Conservation (phyloP, 2,329 filamentous ascomycete genomes). For the Fusarium nygamai region DNA sequence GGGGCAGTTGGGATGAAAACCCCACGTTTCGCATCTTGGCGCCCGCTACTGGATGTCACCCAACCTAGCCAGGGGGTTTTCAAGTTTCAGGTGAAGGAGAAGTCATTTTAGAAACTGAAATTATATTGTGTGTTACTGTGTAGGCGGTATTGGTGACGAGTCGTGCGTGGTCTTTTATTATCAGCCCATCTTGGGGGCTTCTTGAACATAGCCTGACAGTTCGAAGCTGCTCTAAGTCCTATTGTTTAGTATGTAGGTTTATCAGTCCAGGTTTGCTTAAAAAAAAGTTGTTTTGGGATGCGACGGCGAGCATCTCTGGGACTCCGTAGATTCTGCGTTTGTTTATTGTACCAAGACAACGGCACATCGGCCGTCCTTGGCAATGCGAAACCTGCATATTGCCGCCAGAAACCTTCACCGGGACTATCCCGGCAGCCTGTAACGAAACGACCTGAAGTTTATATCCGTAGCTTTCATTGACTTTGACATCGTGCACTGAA, state of each 20-base stretch:
- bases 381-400: neutral
- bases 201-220: neutral
- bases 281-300: no score
- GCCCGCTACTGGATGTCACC: neutral
- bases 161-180: neutral
- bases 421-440: fast-evolving
- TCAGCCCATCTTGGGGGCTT: neutral
- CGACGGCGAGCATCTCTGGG: fast-evolving
- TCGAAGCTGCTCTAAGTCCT: fast-evolving
- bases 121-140: neutral
- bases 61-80: neutral
- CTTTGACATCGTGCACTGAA: no score
- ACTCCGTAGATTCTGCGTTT: fast-evolving
- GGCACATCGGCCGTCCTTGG: neutral
- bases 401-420: neutral
- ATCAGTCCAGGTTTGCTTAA: fast-evolving
- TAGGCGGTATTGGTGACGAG: neutral
- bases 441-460: neutral
- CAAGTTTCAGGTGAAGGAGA: neutral
- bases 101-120: neutral
- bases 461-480: neutral
- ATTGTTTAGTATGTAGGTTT: no score
- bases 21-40: neutral
- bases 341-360: neutral
- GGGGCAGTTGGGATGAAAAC: neutral